Base-by-base conservation (phyloP, 1,139 yeast genomes). In the Taphrina flavorubra region DNA sequence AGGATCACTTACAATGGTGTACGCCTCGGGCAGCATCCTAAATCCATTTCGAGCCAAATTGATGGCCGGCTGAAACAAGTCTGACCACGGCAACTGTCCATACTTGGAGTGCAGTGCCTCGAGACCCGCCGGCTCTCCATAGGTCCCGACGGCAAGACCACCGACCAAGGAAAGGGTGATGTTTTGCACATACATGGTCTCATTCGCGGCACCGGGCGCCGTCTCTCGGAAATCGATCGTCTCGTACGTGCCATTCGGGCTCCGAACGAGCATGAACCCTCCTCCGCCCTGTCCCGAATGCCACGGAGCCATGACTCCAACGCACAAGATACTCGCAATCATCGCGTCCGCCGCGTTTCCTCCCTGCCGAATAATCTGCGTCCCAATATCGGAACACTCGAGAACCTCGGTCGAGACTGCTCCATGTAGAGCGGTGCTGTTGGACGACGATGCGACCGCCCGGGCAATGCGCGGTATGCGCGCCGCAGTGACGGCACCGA, bases 281-380 rank as follows among this genome's bases (percentile, higher is more conserved):
- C 76, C 47, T 10, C 98, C 99, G 1, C 99, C 99, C 61, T 92
- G 86, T 0, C 99, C 98, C 2, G 95, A 87, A 61, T 92, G 87
- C 76, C 87, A 91, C 71, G 92, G 87, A 75, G 90, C 89, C 51
- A 90, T 79, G 68, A 90, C 83, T 1, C 98, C 98, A 51, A 92
- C 86, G 76, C 99, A 92, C 36, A 94, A 81, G 0, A 96, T 91
- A 20, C 90, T 89, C 0, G 97, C 89, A 1, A 94, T 87, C 0
- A 97, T 91, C 0, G 97, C 96, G 76, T 92, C 98, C 0, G 96
- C 97, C 0, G 97, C 97, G 65, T 88, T 89, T 1, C 94, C 94
- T 18, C 84, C 83, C 56, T 72, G 72, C 47, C 79, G 74, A 25
- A 91, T 78, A 25, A 91, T 86, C 2, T 82, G 79, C 5, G 83